Conservation (phyloP, 306 rosid species). For the Albizia julibrissin region DNA sequence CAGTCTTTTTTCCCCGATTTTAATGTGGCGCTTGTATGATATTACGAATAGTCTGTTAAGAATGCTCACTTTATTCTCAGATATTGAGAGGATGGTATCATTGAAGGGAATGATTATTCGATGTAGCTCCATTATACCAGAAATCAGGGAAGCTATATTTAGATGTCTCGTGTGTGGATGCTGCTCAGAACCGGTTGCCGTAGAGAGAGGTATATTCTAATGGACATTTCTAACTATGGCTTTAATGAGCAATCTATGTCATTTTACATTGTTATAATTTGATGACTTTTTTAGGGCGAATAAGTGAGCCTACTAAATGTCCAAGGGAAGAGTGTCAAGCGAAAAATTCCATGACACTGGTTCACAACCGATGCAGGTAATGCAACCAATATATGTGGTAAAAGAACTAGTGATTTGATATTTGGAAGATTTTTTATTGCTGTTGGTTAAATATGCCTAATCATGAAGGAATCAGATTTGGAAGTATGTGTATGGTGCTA, state of each 20-base stretch:
- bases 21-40: neutral
- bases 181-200: conserved; percentile 74
- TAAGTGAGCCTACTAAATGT: conserved; percentile 74
- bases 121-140: conserved; percentile 86
- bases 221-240: neutral
- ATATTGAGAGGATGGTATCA: conserved; percentile 95
- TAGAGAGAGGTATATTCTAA: conserved; percentile 72
- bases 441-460: conserved; percentile 5
- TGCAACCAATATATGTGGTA: neutral
- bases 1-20: neutral
- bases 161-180: conserved; percentile 94
- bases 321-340: conserved; percentile 93
- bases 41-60: conserved; percentile 25
- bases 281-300: conserved; percentile 55
- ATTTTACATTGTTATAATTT: conserved; percentile 23
- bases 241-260: neutral
- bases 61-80: conserved; percentile 32
- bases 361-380: conserved; percentile 97
- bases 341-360: conserved; percentile 83
- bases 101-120: conserved; percentile 93
- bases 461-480: neutral
- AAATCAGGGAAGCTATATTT: conserved; percentile 93
- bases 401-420: conserved; percentile 2
- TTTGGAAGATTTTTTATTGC: neutral
- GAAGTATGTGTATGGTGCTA: neutral